These are phyloP conservation scores for Coemansia sp. DNA, from an alignment of 192 early-diverging fungal genomes.

Conservation along the genomic window DNA sequence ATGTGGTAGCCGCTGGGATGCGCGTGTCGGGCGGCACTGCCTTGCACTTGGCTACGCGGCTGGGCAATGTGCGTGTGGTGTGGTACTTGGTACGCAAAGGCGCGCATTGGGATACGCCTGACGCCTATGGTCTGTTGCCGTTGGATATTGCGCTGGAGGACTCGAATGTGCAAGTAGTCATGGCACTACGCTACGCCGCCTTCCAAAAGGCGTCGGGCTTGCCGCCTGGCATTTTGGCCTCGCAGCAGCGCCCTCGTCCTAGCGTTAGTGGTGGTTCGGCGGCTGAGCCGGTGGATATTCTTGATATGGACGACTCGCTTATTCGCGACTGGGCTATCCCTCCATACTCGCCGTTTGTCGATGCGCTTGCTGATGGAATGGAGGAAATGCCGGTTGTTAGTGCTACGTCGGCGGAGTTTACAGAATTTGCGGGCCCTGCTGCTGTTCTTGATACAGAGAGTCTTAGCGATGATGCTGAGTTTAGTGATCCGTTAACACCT, in stretches of 20 bases:
- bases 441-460: background rate
- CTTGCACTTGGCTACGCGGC: slow-evolving; percentile 72
- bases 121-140: slow-evolving; percentile 60
- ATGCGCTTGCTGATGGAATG: slow-evolving; percentile 1
- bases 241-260: slow-evolving; percentile 14
- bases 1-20: background rate
- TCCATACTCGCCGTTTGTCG: slow-evolving; percentile 29
- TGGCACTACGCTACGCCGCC: slow-evolving; percentile 55
- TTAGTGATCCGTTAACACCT: slow-evolving; percentile 13
- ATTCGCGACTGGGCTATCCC: slow-evolving; percentile 53
- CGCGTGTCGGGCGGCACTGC: slow-evolving; percentile 61
- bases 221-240: slow-evolving; percentile 38
- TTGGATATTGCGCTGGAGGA: slow-evolving; percentile 56
- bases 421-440: slow-evolving; percentile 12
- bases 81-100: slow-evolving; percentile 70
- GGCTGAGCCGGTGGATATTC: slow-evolving; percentile 44
- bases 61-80: slow-evolving; percentile 69
- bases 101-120: slow-evolving; percentile 71
- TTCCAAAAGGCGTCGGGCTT: slow-evolving; percentile 51
- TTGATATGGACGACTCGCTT: slow-evolving; percentile 51
- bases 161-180: slow-evolving; percentile 54
- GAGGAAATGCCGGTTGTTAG: background rate
- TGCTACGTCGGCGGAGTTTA: slow-evolving; percentile 15
- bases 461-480: slow-evolving; percentile 22
- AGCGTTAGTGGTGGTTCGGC: background rate